Evolutionary conservation across 2,329 filamentous ascomycete genomes (phyloP).

Genomic region (Phaeosphaeria sp.): DNA sequence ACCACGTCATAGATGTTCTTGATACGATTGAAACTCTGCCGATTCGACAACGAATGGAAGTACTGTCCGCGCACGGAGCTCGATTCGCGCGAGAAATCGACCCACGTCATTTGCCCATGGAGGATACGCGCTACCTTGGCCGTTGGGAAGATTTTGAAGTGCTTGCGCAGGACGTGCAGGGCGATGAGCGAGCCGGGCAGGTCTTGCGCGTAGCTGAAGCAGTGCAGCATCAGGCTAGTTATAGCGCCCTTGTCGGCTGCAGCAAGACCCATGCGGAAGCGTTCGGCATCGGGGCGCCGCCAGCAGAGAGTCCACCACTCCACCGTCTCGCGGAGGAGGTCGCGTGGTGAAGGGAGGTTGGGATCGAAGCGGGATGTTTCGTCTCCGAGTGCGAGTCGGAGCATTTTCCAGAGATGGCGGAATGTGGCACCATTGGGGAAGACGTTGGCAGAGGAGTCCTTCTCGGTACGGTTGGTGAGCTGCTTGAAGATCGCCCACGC

Average conservation of each 20-base stretch:
- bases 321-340: constrained; percentile 38
- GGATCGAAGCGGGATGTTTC: constrained; percentile 20
- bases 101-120: constrained; percentile 37
- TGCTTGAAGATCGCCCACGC: constrained; percentile 38
- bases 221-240: constrained; percentile 38
- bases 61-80: constrained; percentile 13
- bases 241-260: constrained; percentile 31
- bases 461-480: constrained; percentile 28
- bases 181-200: constrained; percentile 43
- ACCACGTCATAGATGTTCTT: constrained; percentile 27
- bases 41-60: constrained; percentile 19
- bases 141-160: constrained; percentile 36
- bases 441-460: constrained; percentile 14
- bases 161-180: constrained; percentile 36
- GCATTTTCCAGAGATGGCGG: constrained; percentile 40
- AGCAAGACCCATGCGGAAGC: constrained; percentile 35
- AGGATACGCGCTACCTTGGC: constrained; percentile 27
- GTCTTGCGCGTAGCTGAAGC: constrained; percentile 43
- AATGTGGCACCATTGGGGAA: constrained; percentile 40
- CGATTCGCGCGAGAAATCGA: constrained; percentile 27
- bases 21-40: constrained; percentile 20
- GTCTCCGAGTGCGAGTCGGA: constrained; percentile 38
- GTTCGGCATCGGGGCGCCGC: constrained; percentile 31
- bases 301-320: constrained; percentile 36
- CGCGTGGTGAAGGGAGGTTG: constrained; percentile 35